Base-by-base conservation (phyloP, 2,329 filamentous ascomycete species). In the Verticillium nubilum region DNA sequence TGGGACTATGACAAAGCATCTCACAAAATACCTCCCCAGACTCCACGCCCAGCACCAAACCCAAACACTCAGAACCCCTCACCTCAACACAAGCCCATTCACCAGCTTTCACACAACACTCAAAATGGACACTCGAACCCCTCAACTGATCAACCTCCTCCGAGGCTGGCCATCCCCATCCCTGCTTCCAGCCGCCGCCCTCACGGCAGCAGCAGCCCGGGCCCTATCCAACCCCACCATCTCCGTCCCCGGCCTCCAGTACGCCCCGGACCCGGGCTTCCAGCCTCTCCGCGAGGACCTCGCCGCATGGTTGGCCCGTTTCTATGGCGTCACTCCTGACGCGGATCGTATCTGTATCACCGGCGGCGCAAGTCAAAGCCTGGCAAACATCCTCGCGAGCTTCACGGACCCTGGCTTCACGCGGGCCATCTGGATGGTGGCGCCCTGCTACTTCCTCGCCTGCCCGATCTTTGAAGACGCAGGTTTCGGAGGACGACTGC, bases 401-500 rank as follows among this genome's bases (percentile, higher is more conserved):
- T 97, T 89, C 69, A 90, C 91, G 0, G 93, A 97, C 70, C 89
- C 91, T 1, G 73, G 79, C 2, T 88, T 87, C 68, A 97, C 93
- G 1, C 79, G 83, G 53, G 85, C 85, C 64, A 80, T 96, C 10
- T 97, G 91, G 89, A 83, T 93, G 73, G 86, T 92, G 1, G 86
- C 89, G 23, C 93, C 93, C 4, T 89, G 88, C 54, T 97, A 96
- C 70, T 90, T 91, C 73, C 79, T 96, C n/a, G 90, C 87, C 0
- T 92, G 90, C 68, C 82, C 87, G n/a, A 90, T 96, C 59, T 92
- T 97, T 68, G 86, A 90, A 60, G 93, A 97, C 73, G 80, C 87
- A 5, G 89, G 91, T 1, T 92, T 96, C 65, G 77, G 78, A 4
- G 82, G 82, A 3, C 83, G 86, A 35, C 69, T 96, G 68, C 81